Conservation (phyloP, 78 protist genomes). For the Dictyostelium capitatum region DNA sequence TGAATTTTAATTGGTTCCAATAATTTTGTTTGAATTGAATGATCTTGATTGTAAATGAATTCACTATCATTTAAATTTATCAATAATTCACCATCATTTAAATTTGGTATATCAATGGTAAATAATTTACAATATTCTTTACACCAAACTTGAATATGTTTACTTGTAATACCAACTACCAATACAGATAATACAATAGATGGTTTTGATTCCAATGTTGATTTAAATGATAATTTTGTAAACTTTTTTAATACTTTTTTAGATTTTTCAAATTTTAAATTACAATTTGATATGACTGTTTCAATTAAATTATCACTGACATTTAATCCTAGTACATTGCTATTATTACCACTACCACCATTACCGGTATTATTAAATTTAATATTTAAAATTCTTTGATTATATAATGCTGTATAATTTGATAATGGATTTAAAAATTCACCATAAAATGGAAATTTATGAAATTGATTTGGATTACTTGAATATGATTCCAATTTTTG, state of each 20-base stretch:
- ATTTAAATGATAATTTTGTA: background rate
- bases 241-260: background rate
- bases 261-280: background rate
- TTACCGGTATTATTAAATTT: background rate
- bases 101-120: background rate
- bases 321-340: background rate
- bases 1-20: constrained; percentile 25
- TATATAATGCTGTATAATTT: constrained; percentile 32
- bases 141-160: constrained; percentile 14
- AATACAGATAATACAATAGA: background rate
- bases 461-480: background rate
- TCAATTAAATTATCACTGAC: background rate
- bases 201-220: background rate
- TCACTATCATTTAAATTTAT: background rate
- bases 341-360: background rate
- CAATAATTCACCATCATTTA: background rate
- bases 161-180: background rate
- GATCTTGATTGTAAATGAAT: background rate
- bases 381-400: constrained; percentile 42
- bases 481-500: background rate
- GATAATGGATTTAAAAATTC: constrained; percentile 46
- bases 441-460: background rate
- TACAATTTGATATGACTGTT: background rate
- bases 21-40: background rate
- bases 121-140: constrained; percentile 23